These are phyloP conservation scores for Papiliotrema terrestris DNA, from an alignment of 1,284 basidiomycete species.

Conservation along the genomic window DNA sequence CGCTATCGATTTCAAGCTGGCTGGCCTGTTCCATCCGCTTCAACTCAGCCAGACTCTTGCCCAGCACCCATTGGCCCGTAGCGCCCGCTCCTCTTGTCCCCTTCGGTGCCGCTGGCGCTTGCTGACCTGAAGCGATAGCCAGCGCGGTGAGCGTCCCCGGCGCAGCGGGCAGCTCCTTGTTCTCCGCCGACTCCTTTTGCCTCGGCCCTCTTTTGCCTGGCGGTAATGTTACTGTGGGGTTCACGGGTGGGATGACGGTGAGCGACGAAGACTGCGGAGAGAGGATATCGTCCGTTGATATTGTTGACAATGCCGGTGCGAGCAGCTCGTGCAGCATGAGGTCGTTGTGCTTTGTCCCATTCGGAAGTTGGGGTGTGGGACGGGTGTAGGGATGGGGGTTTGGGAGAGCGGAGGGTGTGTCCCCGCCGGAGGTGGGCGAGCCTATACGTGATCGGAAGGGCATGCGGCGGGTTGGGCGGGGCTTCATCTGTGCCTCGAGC, in stretches of 20 bases:
- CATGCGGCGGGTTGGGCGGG: conserved; percentile 32
- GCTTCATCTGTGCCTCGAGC: conserved; percentile 40
- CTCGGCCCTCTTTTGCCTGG: conserved; percentile 42
- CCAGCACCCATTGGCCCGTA: conserved; percentile 38
- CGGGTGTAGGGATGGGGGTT: background rate
- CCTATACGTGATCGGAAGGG: conserved; percentile 22
- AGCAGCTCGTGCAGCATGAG: conserved; percentile 37
- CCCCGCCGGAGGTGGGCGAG: conserved; percentile 11
- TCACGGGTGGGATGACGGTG: conserved; percentile 33
- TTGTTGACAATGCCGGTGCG: conserved; percentile 36
- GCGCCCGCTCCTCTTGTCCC: conserved; percentile 31
- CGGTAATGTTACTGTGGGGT: conserved; percentile 1
- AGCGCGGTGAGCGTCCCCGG: conserved; percentile 38
- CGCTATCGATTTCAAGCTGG: conserved; percentile 45
- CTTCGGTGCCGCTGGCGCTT: conserved; percentile 18
- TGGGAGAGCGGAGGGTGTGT: conserved; percentile 3
- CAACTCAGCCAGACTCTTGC: conserved; percentile 45
- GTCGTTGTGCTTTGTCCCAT: conserved; percentile 31
- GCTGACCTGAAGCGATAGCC: conserved; percentile 34
- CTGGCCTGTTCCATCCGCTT: conserved; percentile 46
- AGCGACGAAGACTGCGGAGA: conserved; percentile 40
- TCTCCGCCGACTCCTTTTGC: conserved; percentile 29
- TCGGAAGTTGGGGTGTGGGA: conserved; percentile 1
- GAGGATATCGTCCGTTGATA: conserved; percentile 45
- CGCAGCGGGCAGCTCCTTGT: conserved; percentile 26